phyloP scores from a whole-genome alignment of 1,284 basidiomycete species.

The Marasmius fiardii region DNA sequence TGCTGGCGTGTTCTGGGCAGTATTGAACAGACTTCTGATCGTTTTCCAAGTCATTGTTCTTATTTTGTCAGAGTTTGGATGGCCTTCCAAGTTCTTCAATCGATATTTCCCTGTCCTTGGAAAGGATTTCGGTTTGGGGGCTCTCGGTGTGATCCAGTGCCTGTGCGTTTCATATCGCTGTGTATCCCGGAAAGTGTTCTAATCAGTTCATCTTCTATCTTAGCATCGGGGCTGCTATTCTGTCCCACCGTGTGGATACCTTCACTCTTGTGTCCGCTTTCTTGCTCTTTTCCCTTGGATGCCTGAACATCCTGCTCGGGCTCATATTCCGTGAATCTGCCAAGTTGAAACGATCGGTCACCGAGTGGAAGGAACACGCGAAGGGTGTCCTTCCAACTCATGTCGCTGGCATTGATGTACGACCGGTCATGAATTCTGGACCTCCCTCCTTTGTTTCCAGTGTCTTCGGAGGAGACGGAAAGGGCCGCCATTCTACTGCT shows the following conservation, averaged over 20 bases:
- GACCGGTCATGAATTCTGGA: conserved; percentile 22
- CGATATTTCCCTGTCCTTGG: conserved; percentile 84
- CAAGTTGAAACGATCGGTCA: conserved; percentile 59
- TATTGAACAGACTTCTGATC: conserved; percentile 81
- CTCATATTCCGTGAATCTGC: conserved; percentile 67
- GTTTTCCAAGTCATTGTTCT: conserved; percentile 79
- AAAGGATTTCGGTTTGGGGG: conserved; percentile 75
- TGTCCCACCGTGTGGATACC: conserved; percentile 80
- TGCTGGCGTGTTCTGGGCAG: conserved; percentile 86
- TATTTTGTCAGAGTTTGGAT: conserved; percentile 76
- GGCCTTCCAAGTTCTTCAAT: conserved; percentile 75
- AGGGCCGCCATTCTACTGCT: conserved; percentile 24
- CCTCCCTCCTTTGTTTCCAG: conserved; percentile 35
- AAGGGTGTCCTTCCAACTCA: conserved; percentile 55
- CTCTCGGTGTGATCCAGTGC: conserved; percentile 81
- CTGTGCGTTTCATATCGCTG: conserved; percentile 43
- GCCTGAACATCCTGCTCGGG: conserved; percentile 78
- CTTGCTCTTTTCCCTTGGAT: conserved; percentile 83
- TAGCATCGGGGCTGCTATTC: conserved; percentile 76
- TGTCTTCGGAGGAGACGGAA: conserved; percentile 31
- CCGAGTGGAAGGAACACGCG: conserved; percentile 54
- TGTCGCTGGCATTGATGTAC: conserved; percentile 28
- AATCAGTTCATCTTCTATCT: conserved; percentile 9
- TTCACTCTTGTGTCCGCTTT: conserved; percentile 87
- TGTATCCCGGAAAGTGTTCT: conserved; percentile 3